Conservation (phyloP, 192 early-diverging fungal genomes). For the Umbelopsis sp. region DNA sequence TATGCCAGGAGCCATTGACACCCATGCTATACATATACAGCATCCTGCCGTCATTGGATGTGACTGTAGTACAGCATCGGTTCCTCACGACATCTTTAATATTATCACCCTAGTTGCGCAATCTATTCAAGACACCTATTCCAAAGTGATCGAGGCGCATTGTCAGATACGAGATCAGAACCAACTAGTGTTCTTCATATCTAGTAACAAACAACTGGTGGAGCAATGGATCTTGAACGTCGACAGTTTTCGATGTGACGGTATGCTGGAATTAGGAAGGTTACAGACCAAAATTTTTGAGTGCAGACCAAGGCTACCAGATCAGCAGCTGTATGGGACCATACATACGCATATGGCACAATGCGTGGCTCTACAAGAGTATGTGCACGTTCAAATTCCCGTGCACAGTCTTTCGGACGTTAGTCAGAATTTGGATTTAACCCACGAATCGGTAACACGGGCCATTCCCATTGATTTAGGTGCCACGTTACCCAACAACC, state of each 20-base stretch:
- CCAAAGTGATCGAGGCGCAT: neutral
- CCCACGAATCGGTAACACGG: too few species aligned
- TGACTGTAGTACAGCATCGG: neutral
- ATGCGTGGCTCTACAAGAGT: too few species aligned
- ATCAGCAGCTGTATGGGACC: too few species aligned
- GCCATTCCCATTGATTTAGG: too few species aligned
- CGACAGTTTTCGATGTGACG: neutral
- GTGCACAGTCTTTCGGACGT: too few species aligned
- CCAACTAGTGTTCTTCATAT: neutral
- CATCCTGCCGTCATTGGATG: neutral
- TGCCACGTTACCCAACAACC: neutral
- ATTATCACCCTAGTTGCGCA: neutral
- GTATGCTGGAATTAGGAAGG: too few species aligned
- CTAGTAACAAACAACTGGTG: neutral
- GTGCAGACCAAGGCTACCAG: too few species aligned
- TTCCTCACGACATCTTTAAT: neutral
- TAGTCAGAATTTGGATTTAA: too few species aligned
- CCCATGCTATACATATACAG: neutral
- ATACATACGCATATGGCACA: too few species aligned
- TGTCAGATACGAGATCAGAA: neutral
- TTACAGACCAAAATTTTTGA: too few species aligned
- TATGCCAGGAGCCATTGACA: conserved; percentile 14
- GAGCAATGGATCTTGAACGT: neutral
- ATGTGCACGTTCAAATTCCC: too few species aligned
- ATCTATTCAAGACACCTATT: neutral